These are phyloP conservation scores for Filosporella fistucella DNA, from an alignment of 495 filamentous ascomycete species.

Conservation along the genomic window DNA sequence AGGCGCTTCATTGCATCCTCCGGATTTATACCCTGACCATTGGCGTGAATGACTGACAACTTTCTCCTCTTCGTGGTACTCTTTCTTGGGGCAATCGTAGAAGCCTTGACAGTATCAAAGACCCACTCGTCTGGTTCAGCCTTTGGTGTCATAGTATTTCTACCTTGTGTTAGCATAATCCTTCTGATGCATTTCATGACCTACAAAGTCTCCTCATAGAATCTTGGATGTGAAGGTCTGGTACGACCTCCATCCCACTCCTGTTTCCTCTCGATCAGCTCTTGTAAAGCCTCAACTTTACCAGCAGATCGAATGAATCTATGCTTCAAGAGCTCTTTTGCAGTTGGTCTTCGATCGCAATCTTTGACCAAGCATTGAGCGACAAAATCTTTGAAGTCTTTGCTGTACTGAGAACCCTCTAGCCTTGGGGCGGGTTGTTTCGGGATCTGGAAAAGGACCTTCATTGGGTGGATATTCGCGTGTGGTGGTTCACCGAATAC, in stretches of 20 bases:
- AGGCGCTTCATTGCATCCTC: constrained; percentile 57
- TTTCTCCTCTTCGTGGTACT: constrained; percentile 25
- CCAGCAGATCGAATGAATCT: constrained; percentile 83
- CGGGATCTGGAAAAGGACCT: constrained; percentile 94
- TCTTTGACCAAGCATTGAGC: constrained; percentile 87
- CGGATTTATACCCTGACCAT: constrained; percentile 25
- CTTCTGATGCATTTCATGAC: constrained; percentile 23
- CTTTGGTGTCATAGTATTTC: constrained; percentile 60
- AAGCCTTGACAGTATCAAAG: constrained; percentile 90
- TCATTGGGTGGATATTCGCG: constrained; percentile 92
- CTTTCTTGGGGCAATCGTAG: constrained; percentile 31
- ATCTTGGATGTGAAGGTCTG: constrained; percentile 58
- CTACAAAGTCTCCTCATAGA: constrained; percentile 85
- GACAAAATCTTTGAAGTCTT: constrained; percentile 91
- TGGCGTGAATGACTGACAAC: constrained; percentile 41
- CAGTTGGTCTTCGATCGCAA: constrained; percentile 74
- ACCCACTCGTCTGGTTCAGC: constrained; percentile 86
- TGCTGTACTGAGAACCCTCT: constrained; percentile 80
- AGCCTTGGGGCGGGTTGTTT: constrained; percentile 83
- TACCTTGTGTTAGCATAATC: constrained; percentile 22
- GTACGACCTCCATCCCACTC: constrained; percentile 66
- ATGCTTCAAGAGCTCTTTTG: constrained; percentile 86
- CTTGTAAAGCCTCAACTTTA: constrained; percentile 77
- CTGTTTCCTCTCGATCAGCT: constrained; percentile 81
- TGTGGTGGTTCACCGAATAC: constrained; percentile 90